Conservation (phyloP, 2,329 filamentous ascomycete genomes). For the Penicillium olsonii region DNA sequence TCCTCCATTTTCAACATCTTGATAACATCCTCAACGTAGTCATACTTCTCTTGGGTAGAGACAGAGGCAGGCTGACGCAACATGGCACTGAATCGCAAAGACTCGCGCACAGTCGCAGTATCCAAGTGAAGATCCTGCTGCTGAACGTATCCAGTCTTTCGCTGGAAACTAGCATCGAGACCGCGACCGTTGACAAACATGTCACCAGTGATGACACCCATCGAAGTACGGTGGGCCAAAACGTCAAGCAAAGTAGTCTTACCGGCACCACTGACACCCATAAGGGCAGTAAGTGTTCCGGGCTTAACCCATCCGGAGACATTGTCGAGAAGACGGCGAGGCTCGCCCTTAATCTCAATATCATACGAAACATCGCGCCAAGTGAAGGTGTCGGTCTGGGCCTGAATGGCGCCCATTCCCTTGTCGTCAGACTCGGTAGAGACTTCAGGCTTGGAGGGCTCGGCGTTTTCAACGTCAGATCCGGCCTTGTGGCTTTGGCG, state of each 20-base stretch:
- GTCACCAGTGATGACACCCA: slow-evolving; percentile 83
- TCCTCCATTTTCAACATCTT: slow-evolving; percentile 83
- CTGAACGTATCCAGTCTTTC: slow-evolving; percentile 60
- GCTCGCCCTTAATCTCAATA: slow-evolving; percentile 73
- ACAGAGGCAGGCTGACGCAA: slow-evolving; percentile 78
- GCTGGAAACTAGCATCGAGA: slow-evolving; percentile 55
- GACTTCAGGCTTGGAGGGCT: neutral
- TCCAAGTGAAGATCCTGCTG: slow-evolving; percentile 86
- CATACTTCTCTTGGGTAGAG: slow-evolving; percentile 71
- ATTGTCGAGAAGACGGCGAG: slow-evolving; percentile 74
- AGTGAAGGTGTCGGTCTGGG: slow-evolving; percentile 74
- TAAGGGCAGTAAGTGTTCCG: slow-evolving; percentile 82
- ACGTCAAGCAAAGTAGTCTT: slow-evolving; percentile 89
- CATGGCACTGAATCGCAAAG: slow-evolving; percentile 78
- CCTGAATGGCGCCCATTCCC: slow-evolving; percentile 46
- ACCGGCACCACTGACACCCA: slow-evolving; percentile 86
- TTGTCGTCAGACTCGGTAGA: neutral
- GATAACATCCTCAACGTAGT: slow-evolving; percentile 85
- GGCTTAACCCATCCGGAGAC: slow-evolving; percentile 93
- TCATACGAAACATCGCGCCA: slow-evolving; percentile 81
- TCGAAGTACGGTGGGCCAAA: slow-evolving; percentile 77
- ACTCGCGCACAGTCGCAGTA: slow-evolving; percentile 84
- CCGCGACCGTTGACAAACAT: slow-evolving; percentile 75
- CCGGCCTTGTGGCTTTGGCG: slow-evolving; percentile 4
- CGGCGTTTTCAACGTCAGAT: slow-evolving; percentile 51